phyloP scores from a whole-genome alignment of 73 alveolate genomes.

The Paraurostyla sp. region DNA sequence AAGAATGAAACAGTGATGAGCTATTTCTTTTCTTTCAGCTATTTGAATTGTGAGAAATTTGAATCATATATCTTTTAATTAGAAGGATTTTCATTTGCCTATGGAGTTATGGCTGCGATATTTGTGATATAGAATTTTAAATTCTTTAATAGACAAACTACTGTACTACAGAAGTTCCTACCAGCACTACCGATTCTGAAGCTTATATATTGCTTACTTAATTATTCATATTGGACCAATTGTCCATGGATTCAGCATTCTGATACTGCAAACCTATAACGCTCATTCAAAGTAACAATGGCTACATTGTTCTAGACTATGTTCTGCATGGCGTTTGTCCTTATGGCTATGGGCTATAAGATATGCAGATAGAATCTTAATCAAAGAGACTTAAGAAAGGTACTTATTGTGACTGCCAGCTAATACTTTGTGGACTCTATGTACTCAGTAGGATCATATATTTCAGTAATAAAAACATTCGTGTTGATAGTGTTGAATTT shows the following conservation, averaged over 20 bases:
- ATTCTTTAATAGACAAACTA: neutral
- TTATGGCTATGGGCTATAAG: neutral
- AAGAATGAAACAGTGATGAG: neutral
- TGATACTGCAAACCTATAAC: neutral
- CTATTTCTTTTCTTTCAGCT: neutral
- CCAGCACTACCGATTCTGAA: neutral
- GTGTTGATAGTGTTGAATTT: neutral
- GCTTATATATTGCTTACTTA: neutral
- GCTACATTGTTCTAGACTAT: slow-evolving; percentile 10
- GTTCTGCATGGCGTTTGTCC: neutral
- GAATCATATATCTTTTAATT: neutral
- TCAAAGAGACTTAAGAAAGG: neutral
- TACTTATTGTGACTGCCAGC: neutral
- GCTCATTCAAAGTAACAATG: neutral
- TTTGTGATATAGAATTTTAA: neutral
- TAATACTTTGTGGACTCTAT: slow-evolving; percentile 6
- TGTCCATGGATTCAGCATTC: neutral
- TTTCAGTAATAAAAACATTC: neutral
- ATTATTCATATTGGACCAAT: neutral
- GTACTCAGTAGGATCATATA: neutral
- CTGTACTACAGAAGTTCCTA: neutral
- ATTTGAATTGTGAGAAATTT: neutral
- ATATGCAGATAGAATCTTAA: neutral
- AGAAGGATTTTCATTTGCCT: neutral
- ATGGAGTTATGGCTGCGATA: neutral